Evolutionary conservation across 2,329 filamentous ascomycete species (phyloP).

Genomic region (Nakataea oryzae): DNA sequence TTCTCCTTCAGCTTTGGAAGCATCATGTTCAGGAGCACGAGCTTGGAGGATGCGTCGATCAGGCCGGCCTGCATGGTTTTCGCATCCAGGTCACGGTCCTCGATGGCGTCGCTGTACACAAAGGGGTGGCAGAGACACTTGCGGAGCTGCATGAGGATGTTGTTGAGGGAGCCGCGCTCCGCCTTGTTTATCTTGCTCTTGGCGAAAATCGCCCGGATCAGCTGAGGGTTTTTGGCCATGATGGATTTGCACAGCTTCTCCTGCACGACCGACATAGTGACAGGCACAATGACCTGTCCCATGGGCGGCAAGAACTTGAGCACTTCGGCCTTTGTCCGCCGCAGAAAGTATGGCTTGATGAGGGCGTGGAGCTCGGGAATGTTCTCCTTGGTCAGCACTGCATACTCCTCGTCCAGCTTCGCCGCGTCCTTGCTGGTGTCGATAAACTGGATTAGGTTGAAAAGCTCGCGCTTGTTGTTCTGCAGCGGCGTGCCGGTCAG

Average conservation of each 20-base stretch:
- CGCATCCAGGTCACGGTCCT: slow-evolving; percentile 61
- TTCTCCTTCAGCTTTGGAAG: slow-evolving; percentile 76
- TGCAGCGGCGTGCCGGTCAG: slow-evolving; percentile 89
- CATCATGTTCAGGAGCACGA: slow-evolving; percentile 74
- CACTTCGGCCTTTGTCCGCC: slow-evolving; percentile 81
- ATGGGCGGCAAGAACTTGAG: slow-evolving; percentile 87
- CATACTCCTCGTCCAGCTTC: slow-evolving; percentile 63
- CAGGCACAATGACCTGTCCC: slow-evolving; percentile 87
- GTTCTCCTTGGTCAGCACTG: slow-evolving; percentile 72
- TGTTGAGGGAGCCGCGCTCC: slow-evolving; percentile 76
- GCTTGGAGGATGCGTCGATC: slow-evolving; percentile 83
- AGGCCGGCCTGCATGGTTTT: slow-evolving; percentile 65
- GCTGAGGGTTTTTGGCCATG: slow-evolving; percentile 76
- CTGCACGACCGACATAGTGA: slow-evolving; percentile 91
- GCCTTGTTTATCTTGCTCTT: slow-evolving; percentile 53
- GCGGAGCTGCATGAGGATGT: slow-evolving; percentile 88
- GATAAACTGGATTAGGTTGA: slow-evolving; percentile 93
- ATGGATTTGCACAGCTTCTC: slow-evolving; percentile 94
- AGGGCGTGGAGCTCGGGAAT: slow-evolving; percentile 70
- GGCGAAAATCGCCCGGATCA: slow-evolving; percentile 80
- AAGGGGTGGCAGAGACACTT: slow-evolving; percentile 96
- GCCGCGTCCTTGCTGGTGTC: slow-evolving; percentile 62
- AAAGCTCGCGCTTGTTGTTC: slow-evolving; percentile 89
- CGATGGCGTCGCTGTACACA: slow-evolving; percentile 81
- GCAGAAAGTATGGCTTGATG: slow-evolving; percentile 62